Base-by-base conservation (phyloP, 78 protist species). In the Anaeramoeba flamelloides region DNA sequence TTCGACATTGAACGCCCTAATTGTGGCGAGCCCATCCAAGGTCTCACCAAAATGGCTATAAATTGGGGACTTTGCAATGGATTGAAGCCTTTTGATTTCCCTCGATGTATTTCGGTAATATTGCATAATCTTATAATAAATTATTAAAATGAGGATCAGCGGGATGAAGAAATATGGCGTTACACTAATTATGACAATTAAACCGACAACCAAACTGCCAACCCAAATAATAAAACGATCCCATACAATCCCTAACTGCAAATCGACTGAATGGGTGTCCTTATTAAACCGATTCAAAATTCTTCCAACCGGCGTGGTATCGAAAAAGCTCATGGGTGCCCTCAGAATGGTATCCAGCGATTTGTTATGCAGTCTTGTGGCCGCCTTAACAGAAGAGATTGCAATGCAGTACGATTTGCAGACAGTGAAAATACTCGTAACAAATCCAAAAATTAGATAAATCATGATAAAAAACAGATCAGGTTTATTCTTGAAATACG, bases 271-370 rank as follows among this genome's bases (percentile, higher is more conserved):
- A 33, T 85, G 40, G 39, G 86, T 38, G 83, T 94, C 98, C 81
- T 83, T 82, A 31, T 90, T 41, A 89, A 94, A 94, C 82, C 96
- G 90, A 81, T 92, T 92, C 38, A 94, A 74, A 64, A 94, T 88
- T 8, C 95, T 84, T 26, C 98, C 98, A 3, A 86, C 74, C 3
- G 98, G 98, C 1, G 94, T 93, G 0, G 90, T 84, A 82, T 93
- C 97, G 79, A 92, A 93, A 32, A 41, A 78, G 32, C 69, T 53
- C 17, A 17, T 53, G 8, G 69, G 69, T 26, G 69, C 69, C 17
- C 69, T 53, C 17, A 17, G 34, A 26, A 53, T 53, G 8, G 69
- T 17, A 53, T 26, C 8, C 34, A 53, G 69, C 17, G 17, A 53
- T 26, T 53, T 17, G 17, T 53, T 53, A 53, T 53, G 69, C 34